Evolutionary conservation across 1,284 basidiomycete genomes (phyloP).

Genomic region (Boletus sp.): DNA sequence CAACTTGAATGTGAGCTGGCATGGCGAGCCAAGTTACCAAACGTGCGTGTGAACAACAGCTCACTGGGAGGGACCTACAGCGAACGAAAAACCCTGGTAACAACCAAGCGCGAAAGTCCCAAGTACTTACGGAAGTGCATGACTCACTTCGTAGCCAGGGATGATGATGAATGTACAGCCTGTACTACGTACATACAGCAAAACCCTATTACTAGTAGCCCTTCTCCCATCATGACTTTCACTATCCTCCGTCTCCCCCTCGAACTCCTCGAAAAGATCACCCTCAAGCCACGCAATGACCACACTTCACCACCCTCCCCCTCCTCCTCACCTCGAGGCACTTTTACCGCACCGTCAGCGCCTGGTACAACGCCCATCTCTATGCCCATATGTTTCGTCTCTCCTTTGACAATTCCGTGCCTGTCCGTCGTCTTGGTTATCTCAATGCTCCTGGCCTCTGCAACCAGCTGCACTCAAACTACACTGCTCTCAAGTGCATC

Average conservation of each 20-base stretch:
- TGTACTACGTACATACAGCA: too few relatives aligned
- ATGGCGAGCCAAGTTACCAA: too few relatives aligned
- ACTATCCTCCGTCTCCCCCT: conserved; percentile 49
- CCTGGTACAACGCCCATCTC: conserved; percentile 47
- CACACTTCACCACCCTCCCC: conserved; percentile 50
- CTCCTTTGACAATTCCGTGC: conserved; percentile 63
- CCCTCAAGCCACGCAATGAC: conserved; percentile 47
- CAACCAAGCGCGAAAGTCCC: too few relatives aligned
- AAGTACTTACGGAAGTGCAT: too few relatives aligned
- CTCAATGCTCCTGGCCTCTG: conserved; percentile 43
- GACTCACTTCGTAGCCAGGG: too few relatives aligned
- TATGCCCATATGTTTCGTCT: conserved; percentile 61
- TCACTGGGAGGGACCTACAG: too few relatives aligned
- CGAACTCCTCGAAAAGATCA: conserved; percentile 64
- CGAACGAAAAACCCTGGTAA: too few relatives aligned
- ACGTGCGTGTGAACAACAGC: too few relatives aligned
- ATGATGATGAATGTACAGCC: too few relatives aligned
- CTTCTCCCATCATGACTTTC: conserved; percentile 17
- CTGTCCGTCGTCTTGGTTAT: conserved; percentile 53
- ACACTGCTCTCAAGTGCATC: conserved; percentile 46
- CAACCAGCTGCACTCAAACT: conserved; percentile 53
- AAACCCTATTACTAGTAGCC: too few relatives aligned
- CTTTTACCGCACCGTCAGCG: conserved; percentile 47
- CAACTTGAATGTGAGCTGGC: too few relatives aligned
- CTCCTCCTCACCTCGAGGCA: conserved; percentile 53